phyloP scores from a whole-genome alignment of 2,329 filamentous ascomycete species.

The Pleomassaria siparia region DNA sequence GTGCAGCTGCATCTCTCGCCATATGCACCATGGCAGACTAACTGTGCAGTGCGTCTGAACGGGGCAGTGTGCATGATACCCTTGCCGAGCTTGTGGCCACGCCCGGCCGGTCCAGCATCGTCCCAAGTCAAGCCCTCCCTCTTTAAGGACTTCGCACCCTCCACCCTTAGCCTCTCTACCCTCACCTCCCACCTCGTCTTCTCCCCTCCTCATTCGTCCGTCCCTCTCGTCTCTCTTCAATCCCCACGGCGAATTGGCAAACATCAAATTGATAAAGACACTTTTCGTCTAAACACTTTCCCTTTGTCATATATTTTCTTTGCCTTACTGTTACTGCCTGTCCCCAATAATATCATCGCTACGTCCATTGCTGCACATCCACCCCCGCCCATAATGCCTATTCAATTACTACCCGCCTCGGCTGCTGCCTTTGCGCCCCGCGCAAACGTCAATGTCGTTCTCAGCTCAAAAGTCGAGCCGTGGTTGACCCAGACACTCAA shows the following conservation, averaged over 20 bases:
- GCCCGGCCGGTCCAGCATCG: conserved; percentile 34
- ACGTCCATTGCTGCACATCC: conserved; percentile 27
- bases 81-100: conserved; percentile 40
- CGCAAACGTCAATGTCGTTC: conserved; percentile 90
- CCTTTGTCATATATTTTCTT: conserved; percentile 39
- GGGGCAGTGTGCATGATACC: conserved; percentile 43
- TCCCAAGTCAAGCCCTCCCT: conserved; percentile 35
- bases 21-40: conserved; percentile 42
- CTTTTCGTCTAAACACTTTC: conserved; percentile 32
- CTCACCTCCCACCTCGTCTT: conserved; percentile 47
- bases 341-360: conserved; percentile 39
- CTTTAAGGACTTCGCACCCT: conserved; percentile 42
- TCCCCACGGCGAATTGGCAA: conserved; percentile 40
- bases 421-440: conserved; percentile 94
- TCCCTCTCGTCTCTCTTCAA: conserved; percentile 40
- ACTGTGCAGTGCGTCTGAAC: conserved; percentile 40
- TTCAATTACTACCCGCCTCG: conserved; percentile 89
- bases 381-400: conserved; percentile 72
- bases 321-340: conserved; percentile 32
- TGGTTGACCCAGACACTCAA: conserved; percentile 98
- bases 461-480: conserved; percentile 87
- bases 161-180: conserved; percentile 43
- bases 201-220: conserved; percentile 46
- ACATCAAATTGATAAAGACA: conserved; percentile 41
- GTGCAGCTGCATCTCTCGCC: conserved; percentile 39